Evolutionary conservation across 352 stramenopile genomes (phyloP), one percentile per base, ranked within the genome.

Genomic region (Phytophthora macrochlamydospora): DNA sequence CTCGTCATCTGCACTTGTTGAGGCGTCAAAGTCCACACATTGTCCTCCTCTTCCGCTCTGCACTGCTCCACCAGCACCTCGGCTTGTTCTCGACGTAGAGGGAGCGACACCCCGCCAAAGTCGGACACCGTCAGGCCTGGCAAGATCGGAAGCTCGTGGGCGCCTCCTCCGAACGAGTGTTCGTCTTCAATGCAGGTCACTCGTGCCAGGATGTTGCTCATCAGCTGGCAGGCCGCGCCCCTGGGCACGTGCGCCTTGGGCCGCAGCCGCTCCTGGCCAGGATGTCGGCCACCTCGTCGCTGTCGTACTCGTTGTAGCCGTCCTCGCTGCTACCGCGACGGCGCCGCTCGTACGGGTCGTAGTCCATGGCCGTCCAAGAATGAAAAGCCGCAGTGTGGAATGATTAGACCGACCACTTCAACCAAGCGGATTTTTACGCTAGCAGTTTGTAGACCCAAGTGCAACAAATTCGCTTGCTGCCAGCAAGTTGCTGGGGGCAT

Each of bases 191-290:
- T 14, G 13, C 51, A 37, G 18, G 6, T 14, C 13, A 55, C 48
- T 50, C 40, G 43, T 7, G 46, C 57, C 32, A 64, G 40, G 8
- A 64, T 35, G 9, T 57, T 43, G 43, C 57, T 64, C n/a, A 64
- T 51, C 46, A 57, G 18, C 37, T 49, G 46, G 48, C 57, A 51
- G 29, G 46, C 45, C 28, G 53, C 45, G 3, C 30, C 46, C 24
- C 37, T 55, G 2, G 57, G 48, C 13, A 57, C 35, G 35, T 48
- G 42, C 9, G 5, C 42, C 42, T 28, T 7, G n/a, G 18, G 8
- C 8, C 8, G 38, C 38, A 8, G 8, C 38, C 8, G 13, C 38
- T 44, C 8, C 38, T 13, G 13, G 13, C 13, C 8, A 44, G 38
- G 8, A 44, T 44, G 38, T 44, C 18, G 18, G 18, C 18, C 18